A percentile compares a stretch with the other conserved stretches of the same genome.
These are phyloP conservation scores for Athelia sp. DNA, from an alignment of 1,284 basidiomycete genomes.

Conservation along the genomic window DNA sequence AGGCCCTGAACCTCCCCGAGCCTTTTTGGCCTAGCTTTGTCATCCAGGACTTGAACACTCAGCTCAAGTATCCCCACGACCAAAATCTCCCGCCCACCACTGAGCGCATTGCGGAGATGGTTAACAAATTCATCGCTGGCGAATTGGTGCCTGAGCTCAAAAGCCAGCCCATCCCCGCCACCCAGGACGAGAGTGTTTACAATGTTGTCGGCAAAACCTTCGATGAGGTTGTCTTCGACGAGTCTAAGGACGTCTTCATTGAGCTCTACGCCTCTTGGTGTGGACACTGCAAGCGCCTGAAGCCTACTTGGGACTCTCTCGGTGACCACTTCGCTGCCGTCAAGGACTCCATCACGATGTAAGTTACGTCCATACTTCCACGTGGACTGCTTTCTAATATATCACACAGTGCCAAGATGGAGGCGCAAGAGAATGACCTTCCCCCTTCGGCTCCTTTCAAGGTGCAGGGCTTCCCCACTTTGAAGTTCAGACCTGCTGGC, in stretches of 20 bases:
- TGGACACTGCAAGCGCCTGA: constrained; percentile 93
- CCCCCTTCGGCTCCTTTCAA: constrained; percentile 86
- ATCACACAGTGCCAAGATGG: constrained; percentile 86
- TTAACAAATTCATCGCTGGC: constrained; percentile 67
- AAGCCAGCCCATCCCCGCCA: constrained; percentile 82
- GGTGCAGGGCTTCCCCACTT: constrained; percentile 86
- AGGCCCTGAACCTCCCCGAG: constrained; percentile 85
- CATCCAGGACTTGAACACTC: constrained; percentile 80
- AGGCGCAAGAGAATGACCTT: constrained; percentile 95
- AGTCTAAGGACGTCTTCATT: constrained; percentile 91
- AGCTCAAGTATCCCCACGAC: constrained; percentile 89
- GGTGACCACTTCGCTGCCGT: constrained; percentile 79
- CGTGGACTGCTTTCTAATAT: constrained; percentile 10
- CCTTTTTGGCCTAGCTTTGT: constrained; percentile 92
- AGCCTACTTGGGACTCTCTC: constrained; percentile 91
- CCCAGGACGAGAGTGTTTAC: constrained; percentile 82
- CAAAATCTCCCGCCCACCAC: constrained; percentile 59
- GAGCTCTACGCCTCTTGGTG: constrained; percentile 99
- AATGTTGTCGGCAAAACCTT: constrained; percentile 89
- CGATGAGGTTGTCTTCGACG: constrained; percentile 81
- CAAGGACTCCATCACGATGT: constrained; percentile 85
- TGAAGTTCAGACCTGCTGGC: constrained; percentile 96
- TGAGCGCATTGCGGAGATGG: constrained; percentile 55
- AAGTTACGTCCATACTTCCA: constrained; percentile 18
- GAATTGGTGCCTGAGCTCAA: constrained; percentile 84